Evolutionary conservation across 345 rosid species (phyloP), one percentile per base, ranked within the genome.

Genomic region (Brassica incana): DNA sequence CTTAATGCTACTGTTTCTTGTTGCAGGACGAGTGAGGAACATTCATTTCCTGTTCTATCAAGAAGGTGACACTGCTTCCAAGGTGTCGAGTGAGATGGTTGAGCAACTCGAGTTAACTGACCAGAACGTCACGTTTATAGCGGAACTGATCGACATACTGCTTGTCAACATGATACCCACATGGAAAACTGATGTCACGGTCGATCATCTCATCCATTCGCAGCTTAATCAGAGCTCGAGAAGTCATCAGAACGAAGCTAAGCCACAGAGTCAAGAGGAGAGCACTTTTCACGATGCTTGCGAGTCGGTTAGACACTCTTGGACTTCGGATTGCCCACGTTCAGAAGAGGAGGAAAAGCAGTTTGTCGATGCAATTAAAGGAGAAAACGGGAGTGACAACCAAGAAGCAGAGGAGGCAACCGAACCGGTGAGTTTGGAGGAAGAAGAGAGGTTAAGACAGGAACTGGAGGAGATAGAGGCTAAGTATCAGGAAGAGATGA

Each of bases 61-160:
- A n/a, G 92, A 91, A 36, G 85, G 88, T 25, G 99, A 95, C 79
- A 95, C 97, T 29, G 87, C 95, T 35, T 77, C 86, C 8, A 84
- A 93, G 7, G 95, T 95, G 75, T 92, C 99, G 40, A 85, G 89
- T 65, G 99, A 95, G 83, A 95, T 95, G 99, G 97, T 89, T 71
- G 98, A 90, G 84, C 95, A 92, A 74, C 92, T 95, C 68, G 93
- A 90, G 83, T 75, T 94, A 60, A 87, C 86, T 54, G 87, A 87
- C 76, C 92, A 91, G 71, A 85, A 92, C 76, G 92, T 91, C 23
- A 82, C 83, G 54, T 86, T 89, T 72, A 91, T 95, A 68, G 93
- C 97, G 33, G 97, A 92, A 59, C 69, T 94, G 87, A 92, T 90
- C 23, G 97, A 92, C 79, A 78, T 86, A 78, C 78, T 94, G 78